Conservation (phyloP, 805 yeast species). For the Cephaloascus albidus region DNA sequence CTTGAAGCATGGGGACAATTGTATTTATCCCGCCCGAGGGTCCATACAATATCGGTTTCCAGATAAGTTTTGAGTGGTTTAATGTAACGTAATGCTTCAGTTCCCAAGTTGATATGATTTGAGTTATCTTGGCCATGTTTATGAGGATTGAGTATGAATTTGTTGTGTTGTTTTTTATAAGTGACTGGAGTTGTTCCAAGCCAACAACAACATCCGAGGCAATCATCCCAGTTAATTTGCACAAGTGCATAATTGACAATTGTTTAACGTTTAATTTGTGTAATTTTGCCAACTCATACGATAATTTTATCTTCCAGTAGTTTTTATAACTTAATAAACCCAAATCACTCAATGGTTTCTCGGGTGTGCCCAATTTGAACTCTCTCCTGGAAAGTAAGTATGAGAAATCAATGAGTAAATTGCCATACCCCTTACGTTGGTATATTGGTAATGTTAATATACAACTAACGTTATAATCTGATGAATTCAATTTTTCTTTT, state of each 20-base stretch:
- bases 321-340: slow-evolving; percentile 81
- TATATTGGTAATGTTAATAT: slow-evolving; percentile 82
- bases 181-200: slow-evolving; percentile 63
- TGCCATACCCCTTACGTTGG: slow-evolving; percentile 87
- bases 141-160: slow-evolving; percentile 45
- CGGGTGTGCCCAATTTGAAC: slow-evolving; percentile 83
- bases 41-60: slow-evolving; percentile 82
- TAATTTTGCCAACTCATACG: slow-evolving; percentile 31
- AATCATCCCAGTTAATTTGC: slow-evolving; percentile 75
- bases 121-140: slow-evolving; percentile 32
- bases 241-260: slow-evolving; percentile 52
- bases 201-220: slow-evolving; percentile 83
- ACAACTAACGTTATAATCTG: slow-evolving; percentile 82
- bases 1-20: slow-evolving; percentile 31
- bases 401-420: slow-evolving; percentile 80
- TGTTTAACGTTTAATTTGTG: slow-evolving; percentile 5
- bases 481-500: slow-evolving; percentile 69
- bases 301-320: slow-evolving; percentile 71
- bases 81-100: slow-evolving; percentile 41
- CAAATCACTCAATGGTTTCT: slow-evolving; percentile 82
- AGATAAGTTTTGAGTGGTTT: slow-evolving; percentile 46
- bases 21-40: slow-evolving; percentile 81
- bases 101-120: slow-evolving; percentile 40
- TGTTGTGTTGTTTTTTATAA: slow-evolving; percentile 36
- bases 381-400: slow-evolving; percentile 72